phyloP scores from a whole-genome alignment of 306 rosid species.

The Quercus ilex region DNA sequence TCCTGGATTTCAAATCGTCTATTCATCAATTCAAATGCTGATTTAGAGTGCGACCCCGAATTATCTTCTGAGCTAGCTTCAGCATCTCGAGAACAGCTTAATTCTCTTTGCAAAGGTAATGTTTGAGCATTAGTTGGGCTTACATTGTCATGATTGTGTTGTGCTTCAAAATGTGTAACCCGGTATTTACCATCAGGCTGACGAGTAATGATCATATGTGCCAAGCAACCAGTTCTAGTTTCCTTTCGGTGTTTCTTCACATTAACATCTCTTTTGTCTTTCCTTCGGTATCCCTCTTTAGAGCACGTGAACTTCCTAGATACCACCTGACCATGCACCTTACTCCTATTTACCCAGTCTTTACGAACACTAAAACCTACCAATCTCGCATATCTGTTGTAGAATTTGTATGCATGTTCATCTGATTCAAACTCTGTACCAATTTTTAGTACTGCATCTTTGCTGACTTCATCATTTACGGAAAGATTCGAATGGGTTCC shows the following conservation, averaged over 20 bases:
- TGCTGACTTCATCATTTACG: background rate
- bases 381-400: slow-evolving; percentile 51
- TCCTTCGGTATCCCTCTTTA: slow-evolving; percentile 59
- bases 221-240: slow-evolving; percentile 74
- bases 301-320: slow-evolving; percentile 77
- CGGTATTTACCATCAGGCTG: slow-evolving; percentile 50
- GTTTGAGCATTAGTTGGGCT: slow-evolving; percentile 22
- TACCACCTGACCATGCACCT: slow-evolving; percentile 66
- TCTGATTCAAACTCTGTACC: slow-evolving; percentile 55
- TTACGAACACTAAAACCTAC: slow-evolving; percentile 60
- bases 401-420: slow-evolving; percentile 58
- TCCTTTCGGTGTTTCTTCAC: slow-evolving; percentile 65
- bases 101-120: slow-evolving; percentile 32
- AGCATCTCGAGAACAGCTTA: slow-evolving; percentile 30
- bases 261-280: slow-evolving; percentile 46
- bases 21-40: slow-evolving; percentile 32
- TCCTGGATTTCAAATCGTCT: slow-evolving; percentile 29
- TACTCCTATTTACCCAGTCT: slow-evolving; percentile 73
- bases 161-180: slow-evolving; percentile 58
- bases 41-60: slow-evolving; percentile 31
- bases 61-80: slow-evolving; percentile 25
- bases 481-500: slow-evolving; percentile 22
- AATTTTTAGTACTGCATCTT: slow-evolving; percentile 24
- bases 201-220: slow-evolving; percentile 66
- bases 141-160: slow-evolving; percentile 59